A percentile compares a stretch with the other conserved stretches of the same genome.
phyloP scores from a whole-genome alignment of 345 rosid species.

The Xanthoceras sorbifolium region DNA sequence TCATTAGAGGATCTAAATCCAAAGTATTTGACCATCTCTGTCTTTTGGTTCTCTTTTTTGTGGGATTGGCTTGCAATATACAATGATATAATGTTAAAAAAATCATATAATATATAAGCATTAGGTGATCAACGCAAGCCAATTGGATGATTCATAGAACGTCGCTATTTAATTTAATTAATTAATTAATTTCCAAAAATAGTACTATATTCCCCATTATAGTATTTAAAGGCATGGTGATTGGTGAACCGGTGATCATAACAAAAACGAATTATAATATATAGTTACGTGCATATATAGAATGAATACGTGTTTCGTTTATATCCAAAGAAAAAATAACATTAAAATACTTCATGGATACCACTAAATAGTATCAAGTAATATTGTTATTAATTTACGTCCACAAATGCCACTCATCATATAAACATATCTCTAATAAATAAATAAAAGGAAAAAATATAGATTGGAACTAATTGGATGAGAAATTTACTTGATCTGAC shows the following conservation, averaged over 20 bases:
- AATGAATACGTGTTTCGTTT: constrained; percentile 5
- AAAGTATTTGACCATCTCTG: no score
- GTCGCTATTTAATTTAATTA: no score
- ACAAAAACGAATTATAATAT: not conserved
- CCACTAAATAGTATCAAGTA: not conserved
- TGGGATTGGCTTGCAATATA: no score
- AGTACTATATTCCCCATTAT: not conserved
- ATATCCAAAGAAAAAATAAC: not conserved
- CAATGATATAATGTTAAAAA: no score
- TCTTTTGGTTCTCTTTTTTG: no score
- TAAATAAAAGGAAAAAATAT: not conserved
- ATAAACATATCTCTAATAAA: not conserved
- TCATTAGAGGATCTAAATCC: no score
- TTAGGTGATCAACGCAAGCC: no score
- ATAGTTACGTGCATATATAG: not conserved
- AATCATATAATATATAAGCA: no score
- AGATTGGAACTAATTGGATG: no score
- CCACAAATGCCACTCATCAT: not conserved
- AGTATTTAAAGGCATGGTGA: not conserved
- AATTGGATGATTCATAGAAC: no score
- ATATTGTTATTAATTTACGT: not conserved
- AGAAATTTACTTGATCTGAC: no score
- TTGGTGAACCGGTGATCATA: no score
- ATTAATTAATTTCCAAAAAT: not conserved
- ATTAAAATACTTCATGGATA: not conserved